These are phyloP conservation scores for Leccinum proliferum DNA, from an alignment of 1,284 basidiomycete genomes.

Conservation along the genomic window DNA sequence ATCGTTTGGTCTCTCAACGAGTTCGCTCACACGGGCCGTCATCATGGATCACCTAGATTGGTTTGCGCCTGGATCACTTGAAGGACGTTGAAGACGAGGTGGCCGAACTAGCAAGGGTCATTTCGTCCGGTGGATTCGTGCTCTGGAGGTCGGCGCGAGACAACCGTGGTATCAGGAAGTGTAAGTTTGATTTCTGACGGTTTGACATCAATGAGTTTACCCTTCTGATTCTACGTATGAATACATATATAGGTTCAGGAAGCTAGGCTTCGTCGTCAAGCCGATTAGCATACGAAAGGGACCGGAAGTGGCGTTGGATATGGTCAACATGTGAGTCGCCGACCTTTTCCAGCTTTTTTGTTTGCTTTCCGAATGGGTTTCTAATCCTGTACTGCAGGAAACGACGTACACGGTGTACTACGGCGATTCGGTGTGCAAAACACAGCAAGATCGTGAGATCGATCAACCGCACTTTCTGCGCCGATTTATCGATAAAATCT, in stretches of 20 bases:
- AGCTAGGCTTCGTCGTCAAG: conserved; percentile 43
- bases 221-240: not conserved
- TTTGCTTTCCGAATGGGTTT: not conserved
- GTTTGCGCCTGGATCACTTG: conserved; percentile 53
- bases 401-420: too few relatives aligned
- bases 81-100: conserved; percentile 61
- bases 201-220: not conserved
- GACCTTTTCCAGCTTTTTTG: not conserved
- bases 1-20: conserved; percentile 39
- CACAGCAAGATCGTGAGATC: too few relatives aligned
- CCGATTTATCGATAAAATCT: too few relatives aligned
- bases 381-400: conserved; percentile 9
- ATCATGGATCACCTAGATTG: conserved; percentile 83
- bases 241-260: conserved; percentile 31
- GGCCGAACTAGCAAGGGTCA: conserved; percentile 53
- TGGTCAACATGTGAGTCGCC: conserved; percentile 55
- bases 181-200: conserved; percentile 26
- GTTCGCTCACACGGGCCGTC: conserved; percentile 58
- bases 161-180: conserved; percentile 72
- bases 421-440: too few relatives aligned
- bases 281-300: conserved; percentile 40
- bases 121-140: conserved; percentile 59
- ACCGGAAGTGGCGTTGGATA: conserved; percentile 46
- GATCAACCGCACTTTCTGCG: too few relatives aligned
- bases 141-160: conserved; percentile 72